Evolutionary conservation across 345 rosid species (phyloP).

Genomic region (Eucalyptus lansdowneana): DNA sequence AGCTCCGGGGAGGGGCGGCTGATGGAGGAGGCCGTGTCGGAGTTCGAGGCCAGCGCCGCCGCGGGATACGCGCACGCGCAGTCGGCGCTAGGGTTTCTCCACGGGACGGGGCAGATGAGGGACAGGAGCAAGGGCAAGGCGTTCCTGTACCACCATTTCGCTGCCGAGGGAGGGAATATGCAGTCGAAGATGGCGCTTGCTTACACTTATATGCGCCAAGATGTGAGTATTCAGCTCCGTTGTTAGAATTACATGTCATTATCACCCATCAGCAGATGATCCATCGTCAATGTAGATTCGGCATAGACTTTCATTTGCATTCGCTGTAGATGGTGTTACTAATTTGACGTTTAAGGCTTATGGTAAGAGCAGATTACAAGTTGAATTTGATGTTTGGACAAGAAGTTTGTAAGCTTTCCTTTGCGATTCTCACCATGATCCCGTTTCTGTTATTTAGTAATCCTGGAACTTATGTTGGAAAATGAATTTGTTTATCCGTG

Average conservation of each 20-base stretch:
- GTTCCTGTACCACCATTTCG: conserved; percentile 69
- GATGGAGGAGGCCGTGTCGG: conserved; percentile 66
- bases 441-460: not conserved
- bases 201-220: conserved; percentile 74
- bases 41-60: conserved; percentile 43
- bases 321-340: not conserved
- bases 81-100: conserved; percentile 62
- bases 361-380: not conserved
- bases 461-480: not conserved
- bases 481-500: not conserved
- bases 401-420: not conserved
- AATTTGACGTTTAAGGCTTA: not conserved
- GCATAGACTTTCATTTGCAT: not conserved
- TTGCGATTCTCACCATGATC: not conserved
- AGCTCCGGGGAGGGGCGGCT: conserved; percentile 37
- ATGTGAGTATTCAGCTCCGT: conserved; percentile 29
- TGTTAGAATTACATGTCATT: not conserved
- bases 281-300: not conserved
- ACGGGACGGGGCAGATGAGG: conserved; percentile 58
- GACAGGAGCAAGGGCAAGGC: conserved; percentile 69
- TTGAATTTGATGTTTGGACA: not conserved
- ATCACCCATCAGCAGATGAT: not conserved
- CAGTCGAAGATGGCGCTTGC: conserved; percentile 97
- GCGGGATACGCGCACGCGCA: conserved; percentile 69
- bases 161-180: conserved; percentile 59